Evolutionary conservation across 805 yeast genomes (phyloP).

Genomic region (Sungouiella blattae): DNA sequence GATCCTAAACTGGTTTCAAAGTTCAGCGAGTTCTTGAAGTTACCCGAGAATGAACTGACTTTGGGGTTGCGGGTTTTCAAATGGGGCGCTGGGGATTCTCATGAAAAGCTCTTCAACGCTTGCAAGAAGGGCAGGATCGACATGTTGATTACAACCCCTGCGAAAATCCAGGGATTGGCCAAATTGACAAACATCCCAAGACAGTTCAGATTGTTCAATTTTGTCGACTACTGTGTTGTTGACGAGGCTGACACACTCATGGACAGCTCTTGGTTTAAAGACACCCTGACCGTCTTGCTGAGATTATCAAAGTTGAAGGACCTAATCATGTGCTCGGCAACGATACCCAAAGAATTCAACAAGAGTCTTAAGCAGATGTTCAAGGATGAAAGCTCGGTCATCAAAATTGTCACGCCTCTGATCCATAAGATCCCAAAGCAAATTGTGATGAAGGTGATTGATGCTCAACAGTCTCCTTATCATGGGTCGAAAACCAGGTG

Average conservation of each 20-base stretch:
- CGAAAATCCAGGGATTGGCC: slow-evolving; percentile 50
- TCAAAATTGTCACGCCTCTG: slow-evolving; percentile 71
- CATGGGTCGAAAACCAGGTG: slow-evolving; percentile 82
- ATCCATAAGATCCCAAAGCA: slow-evolving; percentile 81
- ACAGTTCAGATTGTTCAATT: slow-evolving; percentile 37
- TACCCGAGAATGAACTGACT: slow-evolving; percentile 19
- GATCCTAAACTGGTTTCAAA: slow-evolving; percentile 16
- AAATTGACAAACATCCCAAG: slow-evolving; percentile 26
- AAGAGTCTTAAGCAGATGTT: slow-evolving; percentile 55
- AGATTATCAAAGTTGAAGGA: slow-evolving; percentile 54
- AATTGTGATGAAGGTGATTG: slow-evolving; percentile 69
- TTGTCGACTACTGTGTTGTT: slow-evolving; percentile 60
- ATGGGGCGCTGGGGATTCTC: slow-evolving; percentile 63
- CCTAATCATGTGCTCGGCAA: slow-evolving; percentile 81
- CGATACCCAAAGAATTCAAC: slow-evolving; percentile 78
- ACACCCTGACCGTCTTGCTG: slow-evolving; percentile 55
- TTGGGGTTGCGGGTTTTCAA: slow-evolving; percentile 47
- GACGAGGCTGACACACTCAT: slow-evolving; percentile 95
- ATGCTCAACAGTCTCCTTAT: slow-evolving; percentile 75
- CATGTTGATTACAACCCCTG: slow-evolving; percentile 82
- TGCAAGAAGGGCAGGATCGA: slow-evolving; percentile 54
- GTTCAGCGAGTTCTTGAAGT: slow-evolving; percentile 20
- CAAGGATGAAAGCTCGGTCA: slow-evolving; percentile 50
- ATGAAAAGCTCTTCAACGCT: slow-evolving; percentile 46
- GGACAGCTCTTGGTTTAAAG: slow-evolving; percentile 73